These are phyloP conservation scores for Sequoiadendron giganteum DNA, from an alignment of 75 land plant genomes.

Conservation along the genomic window DNA sequence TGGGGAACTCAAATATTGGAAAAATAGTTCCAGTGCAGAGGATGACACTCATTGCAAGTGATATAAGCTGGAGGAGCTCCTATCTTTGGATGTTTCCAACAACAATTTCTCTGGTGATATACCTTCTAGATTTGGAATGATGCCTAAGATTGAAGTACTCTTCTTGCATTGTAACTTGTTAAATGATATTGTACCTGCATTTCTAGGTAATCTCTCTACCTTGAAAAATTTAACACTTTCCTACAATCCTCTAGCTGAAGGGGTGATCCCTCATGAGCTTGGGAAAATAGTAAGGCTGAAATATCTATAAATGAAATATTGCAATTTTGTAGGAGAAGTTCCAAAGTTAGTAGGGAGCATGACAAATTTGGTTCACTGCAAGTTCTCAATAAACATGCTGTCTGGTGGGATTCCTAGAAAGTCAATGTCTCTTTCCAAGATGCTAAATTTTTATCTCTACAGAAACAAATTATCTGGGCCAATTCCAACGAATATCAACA, in stretches of 20 bases:
- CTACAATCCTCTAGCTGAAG: constrained; percentile 34
- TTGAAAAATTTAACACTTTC: constrained; percentile 38
- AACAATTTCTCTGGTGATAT: constrained; percentile 57
- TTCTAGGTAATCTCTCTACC: constrained; percentile 43
- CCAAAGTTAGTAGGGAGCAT: constrained; percentile 38
- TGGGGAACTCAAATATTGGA: neutral
- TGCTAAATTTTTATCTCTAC: constrained; percentile 12
- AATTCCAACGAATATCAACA: constrained; percentile 23
- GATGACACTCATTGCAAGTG: constrained; percentile 26
- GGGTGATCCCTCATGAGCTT: constrained; percentile 38
- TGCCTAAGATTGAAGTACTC: constrained; percentile 27
- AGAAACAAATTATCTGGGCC: constrained; percentile 20
- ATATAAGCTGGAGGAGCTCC: constrained; percentile 28
- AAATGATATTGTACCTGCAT: constrained; percentile 54
- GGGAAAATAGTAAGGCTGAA: constrained; percentile 43
- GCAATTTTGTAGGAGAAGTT: constrained; percentile 47
- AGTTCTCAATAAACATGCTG: constrained; percentile 3
- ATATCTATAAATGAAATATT: constrained; percentile 26
- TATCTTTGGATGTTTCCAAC: constrained; percentile 15
- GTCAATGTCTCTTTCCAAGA: constrained; percentile 1
- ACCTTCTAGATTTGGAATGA: constrained; percentile 34
- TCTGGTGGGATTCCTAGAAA: constrained; percentile 5
- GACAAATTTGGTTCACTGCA: neutral
- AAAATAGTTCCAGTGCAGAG: too few relatives aligned
- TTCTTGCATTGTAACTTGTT: constrained; percentile 30